Percentiles rank a stretch among this genome's conserved stretches.
These are phyloP conservation scores for Aspergillus diversus DNA, from an alignment of 495 filamentous ascomycete species.

Conservation along the genomic window DNA sequence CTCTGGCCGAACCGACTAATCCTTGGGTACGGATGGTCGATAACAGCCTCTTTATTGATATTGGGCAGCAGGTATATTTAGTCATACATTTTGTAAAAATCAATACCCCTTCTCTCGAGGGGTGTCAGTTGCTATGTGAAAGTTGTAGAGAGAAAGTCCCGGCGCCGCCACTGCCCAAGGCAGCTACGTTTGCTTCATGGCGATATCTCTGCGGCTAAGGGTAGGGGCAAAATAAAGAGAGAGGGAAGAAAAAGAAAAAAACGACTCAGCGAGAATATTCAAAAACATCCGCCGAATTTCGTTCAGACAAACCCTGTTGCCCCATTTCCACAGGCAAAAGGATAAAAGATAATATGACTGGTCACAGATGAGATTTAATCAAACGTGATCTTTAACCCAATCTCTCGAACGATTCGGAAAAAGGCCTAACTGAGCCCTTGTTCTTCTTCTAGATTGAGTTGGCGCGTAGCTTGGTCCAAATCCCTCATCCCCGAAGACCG, in stretches of 20 bases:
- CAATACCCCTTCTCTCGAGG: not conserved
- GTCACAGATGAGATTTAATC: not conserved
- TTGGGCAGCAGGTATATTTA: not conserved
- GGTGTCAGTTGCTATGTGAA: too few species aligned
- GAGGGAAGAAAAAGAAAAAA: too few species aligned
- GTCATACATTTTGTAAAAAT: not conserved
- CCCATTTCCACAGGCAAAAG: not conserved
- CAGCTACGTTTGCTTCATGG: too few species aligned
- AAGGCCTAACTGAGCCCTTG: not conserved
- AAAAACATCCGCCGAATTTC: too few species aligned
- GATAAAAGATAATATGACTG: not conserved
- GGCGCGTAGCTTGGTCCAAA: not conserved
- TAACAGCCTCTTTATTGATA: not conserved
- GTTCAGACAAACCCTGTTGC: not conserved
- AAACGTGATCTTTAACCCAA: not conserved
- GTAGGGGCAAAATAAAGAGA: too few species aligned
- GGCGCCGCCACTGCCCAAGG: too few species aligned
- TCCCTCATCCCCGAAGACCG: not conserved
- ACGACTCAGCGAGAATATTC: too few species aligned
- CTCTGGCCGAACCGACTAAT: not conserved
- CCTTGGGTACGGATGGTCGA: not conserved
- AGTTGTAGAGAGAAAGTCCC: too few species aligned
- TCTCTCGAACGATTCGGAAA: not conserved
- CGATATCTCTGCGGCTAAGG: too few species aligned
- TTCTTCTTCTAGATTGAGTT: not conserved